Base-by-base conservation (phyloP, 2,329 filamentous ascomycete species). In the Cytospora paraplurivora region DNA sequence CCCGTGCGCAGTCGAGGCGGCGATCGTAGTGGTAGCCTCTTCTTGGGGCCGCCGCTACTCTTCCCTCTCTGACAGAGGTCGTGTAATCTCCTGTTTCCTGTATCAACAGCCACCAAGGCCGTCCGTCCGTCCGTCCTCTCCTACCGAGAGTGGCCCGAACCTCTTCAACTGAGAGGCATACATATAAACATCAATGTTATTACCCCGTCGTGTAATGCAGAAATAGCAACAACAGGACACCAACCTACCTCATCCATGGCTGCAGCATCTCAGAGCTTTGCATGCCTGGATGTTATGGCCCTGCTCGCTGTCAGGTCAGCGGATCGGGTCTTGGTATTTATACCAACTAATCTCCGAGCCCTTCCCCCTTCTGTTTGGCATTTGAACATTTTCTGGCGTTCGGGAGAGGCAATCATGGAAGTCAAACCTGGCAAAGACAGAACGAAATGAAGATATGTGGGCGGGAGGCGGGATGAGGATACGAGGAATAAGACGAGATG, bases 101-200 rank as follows among this genome's bases (percentile, higher is more conserved):
- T 50, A 27, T 59, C 63, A 63, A 54, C 51, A 65, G 41, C 63
- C 56, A 59, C 56, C 59, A 56, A 62, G 27, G 27, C 27, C 11
- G n/a, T n/a, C 44, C 19, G 50, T 57, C 56, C 55, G 63, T 65
- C 63, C 63, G 63, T 65, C 63, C 52, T 62, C 60, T 65, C 60
- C 63, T 63, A 27, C 32, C 56, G 60, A 63, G 63, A 62, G 52
- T 57, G 63, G 56, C 63, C 63, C 63, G 47, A 63, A 65, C 44
- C 63, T 60, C 60, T 63, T 63, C 21, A 27, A 32, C 63, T 51
- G 63, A 65, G 63, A 56, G 63, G n/a, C 15, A 54, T 17, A 35
- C 63, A 41, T 56, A 63, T 59, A 35, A 65, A 50, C 60, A 63
- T 59, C 52, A n/a, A 47, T 12, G 44, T 17, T 47, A 19, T 47